phyloP scores from a whole-genome alignment of 768 basidiomycete genomes.

The Termitomyces sp. region DNA sequence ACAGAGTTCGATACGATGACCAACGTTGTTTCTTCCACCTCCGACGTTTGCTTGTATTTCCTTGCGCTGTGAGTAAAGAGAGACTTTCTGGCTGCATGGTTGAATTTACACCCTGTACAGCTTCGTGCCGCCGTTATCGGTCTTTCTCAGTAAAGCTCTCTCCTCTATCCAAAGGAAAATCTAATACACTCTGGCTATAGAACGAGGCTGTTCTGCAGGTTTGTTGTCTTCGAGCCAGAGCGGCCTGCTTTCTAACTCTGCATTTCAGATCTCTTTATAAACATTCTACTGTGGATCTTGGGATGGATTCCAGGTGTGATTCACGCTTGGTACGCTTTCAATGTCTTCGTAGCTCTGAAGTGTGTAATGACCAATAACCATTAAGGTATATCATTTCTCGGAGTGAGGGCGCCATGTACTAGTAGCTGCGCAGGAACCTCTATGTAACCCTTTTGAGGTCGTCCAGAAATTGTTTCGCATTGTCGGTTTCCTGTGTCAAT shows the following conservation, averaged over 20 bases:
- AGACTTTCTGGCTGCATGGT: background rate
- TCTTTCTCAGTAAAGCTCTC: conserved; percentile 1
- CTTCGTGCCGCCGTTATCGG: conserved; percentile 1
- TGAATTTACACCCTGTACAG: background rate
- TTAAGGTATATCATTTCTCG: conserved; percentile 6
- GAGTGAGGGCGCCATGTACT: conserved; percentile 6
- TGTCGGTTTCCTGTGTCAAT: background rate
- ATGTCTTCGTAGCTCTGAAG: background rate
- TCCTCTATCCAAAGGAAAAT: background rate
- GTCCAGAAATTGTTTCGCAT: background rate
- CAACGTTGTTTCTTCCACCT: conserved; percentile 3
- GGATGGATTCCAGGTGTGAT: conserved; percentile 56
- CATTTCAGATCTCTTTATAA: conserved; percentile 34
- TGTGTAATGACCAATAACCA: too few species aligned
- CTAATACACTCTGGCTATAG: background rate
- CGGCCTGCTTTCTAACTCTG: background rate
- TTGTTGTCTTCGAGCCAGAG: background rate
- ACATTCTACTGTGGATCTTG: conserved; percentile 38
- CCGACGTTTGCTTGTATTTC: conserved; percentile 4
- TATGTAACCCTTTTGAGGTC: background rate
- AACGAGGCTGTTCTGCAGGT: conserved; percentile 19
- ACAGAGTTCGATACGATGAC: background rate
- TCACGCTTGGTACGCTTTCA: conserved; percentile 31
- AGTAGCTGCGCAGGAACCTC: background rate
- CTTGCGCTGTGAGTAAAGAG: background rate